A percentile compares a stretch with the other conserved stretches of the same genome.
Evolutionary conservation across 1,139 yeast genomes (phyloP).

Genomic region (Suhomyces panamericanus): DNA sequence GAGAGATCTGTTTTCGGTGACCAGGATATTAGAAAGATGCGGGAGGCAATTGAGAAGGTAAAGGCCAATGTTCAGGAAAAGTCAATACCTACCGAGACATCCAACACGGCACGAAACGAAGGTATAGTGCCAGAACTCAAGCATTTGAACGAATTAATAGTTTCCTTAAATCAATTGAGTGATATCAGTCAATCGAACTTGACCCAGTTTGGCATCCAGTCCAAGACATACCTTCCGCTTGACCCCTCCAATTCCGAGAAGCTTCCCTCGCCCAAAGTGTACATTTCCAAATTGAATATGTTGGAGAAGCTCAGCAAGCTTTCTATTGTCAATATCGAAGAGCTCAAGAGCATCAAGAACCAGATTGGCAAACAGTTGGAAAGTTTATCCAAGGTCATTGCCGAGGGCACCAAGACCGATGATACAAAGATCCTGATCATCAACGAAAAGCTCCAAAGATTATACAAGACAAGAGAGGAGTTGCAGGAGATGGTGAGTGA

Average conservation of each 20-base stretch:
- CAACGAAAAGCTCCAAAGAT: slow-evolving; percentile 36
- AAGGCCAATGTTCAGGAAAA: slow-evolving; percentile 1
- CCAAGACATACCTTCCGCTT: slow-evolving; percentile 42
- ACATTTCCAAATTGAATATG: slow-evolving; percentile 45
- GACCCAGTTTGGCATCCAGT: slow-evolving; percentile 46
- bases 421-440: slow-evolving; percentile 45
- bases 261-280: slow-evolving; percentile 53
- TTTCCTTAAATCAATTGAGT: slow-evolving; percentile 31
- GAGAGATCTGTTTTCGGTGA: slow-evolving; percentile 60
- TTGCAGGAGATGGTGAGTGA: slow-evolving; percentile 44
- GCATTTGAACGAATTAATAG: slow-evolving; percentile 34
- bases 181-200: slow-evolving; percentile 39
- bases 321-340: slow-evolving; percentile 37
- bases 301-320: slow-evolving; percentile 45
- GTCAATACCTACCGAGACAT: neutral
- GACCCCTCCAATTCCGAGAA: slow-evolving; percentile 46
- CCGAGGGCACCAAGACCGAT: slow-evolving; percentile 48
- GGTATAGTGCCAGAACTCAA: slow-evolving; percentile 42
- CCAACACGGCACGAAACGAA: neutral
- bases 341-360: slow-evolving; percentile 39
- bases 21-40: slow-evolving; percentile 46
- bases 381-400: slow-evolving; percentile 39
- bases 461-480: slow-evolving; percentile 45
- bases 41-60: slow-evolving; percentile 29
- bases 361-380: slow-evolving; percentile 46